Evolutionary conservation across 257 asterid species (phyloP), one percentile per base, ranked within the genome.

Genomic region (Nicotiana attenuata): DNA sequence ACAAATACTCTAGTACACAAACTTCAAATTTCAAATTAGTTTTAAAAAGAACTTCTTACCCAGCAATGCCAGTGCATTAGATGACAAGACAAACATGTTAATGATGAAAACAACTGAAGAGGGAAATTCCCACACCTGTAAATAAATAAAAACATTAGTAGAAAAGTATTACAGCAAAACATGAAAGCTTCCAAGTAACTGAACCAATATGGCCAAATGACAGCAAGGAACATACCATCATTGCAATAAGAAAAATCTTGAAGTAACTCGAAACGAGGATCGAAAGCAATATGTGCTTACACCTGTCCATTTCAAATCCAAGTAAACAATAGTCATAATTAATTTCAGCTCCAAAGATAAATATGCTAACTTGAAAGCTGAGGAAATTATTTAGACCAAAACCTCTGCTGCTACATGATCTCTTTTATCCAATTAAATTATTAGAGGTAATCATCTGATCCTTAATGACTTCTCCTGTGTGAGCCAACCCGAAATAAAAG

Each of bases 51-150:
- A 82, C 63, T 64, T 16, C 85, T 22, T 75, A 94, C 98, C 97
- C 88, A 89, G 86, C 53, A 94, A 88, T 83, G 98, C 97, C 86
- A 94, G 91, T 16, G 87, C 87, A 77, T 92, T 93, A 84, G 97
- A 93, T 66, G 98, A 93, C 80, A 93, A 73, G 86, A 93, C 92
- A 91, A 94, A 90, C 86, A 92, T 85, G 85, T 93, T 97, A 66
- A 91, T 82, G 85, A 94, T 90, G 87, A 87, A 85, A 82, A 90
- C 81, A 88, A 88, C 90, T 0, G 96, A 89, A 81, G 91, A 83
- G 81, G 97, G 97, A 76, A 94, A 93, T 78, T 93, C 94, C 97
- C 97, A 94, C 50, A 94, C 97, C 97, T 94, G 87, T 79, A 86
- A 83, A 82, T 82, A 65, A 10, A 31, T 50, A 29, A 57, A 29